Conservation (phyloP, 345 rosid genomes). For the Brassica cretica region DNA sequence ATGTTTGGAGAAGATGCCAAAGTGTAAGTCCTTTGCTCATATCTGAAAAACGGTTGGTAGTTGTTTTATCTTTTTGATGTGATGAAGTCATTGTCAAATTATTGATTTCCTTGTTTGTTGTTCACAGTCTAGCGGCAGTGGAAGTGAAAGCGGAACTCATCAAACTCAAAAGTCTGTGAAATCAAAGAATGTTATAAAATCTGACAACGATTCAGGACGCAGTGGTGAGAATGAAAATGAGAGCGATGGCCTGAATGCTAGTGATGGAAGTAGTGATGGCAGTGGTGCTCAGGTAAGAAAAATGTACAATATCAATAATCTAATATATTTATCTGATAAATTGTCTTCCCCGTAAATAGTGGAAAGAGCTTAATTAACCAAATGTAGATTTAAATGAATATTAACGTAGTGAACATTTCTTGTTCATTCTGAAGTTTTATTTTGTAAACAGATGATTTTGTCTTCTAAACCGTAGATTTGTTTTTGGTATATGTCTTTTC, state of each 20-base stretch:
- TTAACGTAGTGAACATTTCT: no score
- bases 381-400: slow-evolving; percentile 22
- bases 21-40: slow-evolving; percentile 55
- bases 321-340: slow-evolving; percentile 4
- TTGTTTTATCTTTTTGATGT: background rate
- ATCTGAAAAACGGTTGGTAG: background rate
- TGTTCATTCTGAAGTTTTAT: slow-evolving; percentile 5
- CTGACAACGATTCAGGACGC: slow-evolving; percentile 48
- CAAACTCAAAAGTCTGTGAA: slow-evolving; percentile 51
- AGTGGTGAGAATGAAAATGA: slow-evolving; percentile 57
- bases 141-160: slow-evolving; percentile 77
- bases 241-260: slow-evolving; percentile 45
- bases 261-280: slow-evolving; percentile 71
- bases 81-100: slow-evolving; percentile 16
- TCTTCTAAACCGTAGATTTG: no score
- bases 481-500: background rate
- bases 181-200: slow-evolving; percentile 49
- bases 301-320: slow-evolving; percentile 24
- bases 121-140: slow-evolving; percentile 79
- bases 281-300: slow-evolving; percentile 74
- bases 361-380: slow-evolving; percentile 20
- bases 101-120: slow-evolving; percentile 1
- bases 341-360: slow-evolving; percentile 13
- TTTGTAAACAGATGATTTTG: no score
- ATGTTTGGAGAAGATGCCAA: slow-evolving; percentile 89